Evolutionary conservation across 768 basidiomycete species (phyloP), one percentile per base, ranked within the genome.

Genomic region (Lactifluus hygrophoroides): DNA sequence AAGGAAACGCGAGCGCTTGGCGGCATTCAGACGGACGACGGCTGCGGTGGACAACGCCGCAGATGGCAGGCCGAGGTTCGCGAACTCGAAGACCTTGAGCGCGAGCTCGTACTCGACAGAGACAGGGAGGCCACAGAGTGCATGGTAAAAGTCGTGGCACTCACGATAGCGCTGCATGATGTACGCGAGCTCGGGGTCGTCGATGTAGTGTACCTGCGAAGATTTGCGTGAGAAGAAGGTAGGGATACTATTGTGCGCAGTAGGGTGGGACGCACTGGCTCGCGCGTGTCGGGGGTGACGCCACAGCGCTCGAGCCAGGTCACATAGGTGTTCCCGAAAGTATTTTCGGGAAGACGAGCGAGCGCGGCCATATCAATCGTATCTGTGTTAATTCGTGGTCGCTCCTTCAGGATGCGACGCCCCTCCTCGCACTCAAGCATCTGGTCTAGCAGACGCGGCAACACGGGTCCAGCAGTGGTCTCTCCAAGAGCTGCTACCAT

Each of bases 81-180:
- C 81, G 58, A 94, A 88, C 71, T 98, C 96, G 66, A 98, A 93
- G 65, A 83, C 86, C 69, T 99, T 99, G 70, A 98, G 81, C 1
- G 93, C 91, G 30, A 99, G 79, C 69, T 99, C 96, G 47, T 88
- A 90, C 57, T 88, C 82, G 66, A 95, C 88, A 60, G 85, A 86
- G 57, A 97, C 92, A 0, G 93, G 94, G 9, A 98, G 78, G 65
- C 83, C 83, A 74, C 84, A 85, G 60, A 98, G 80, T 66, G 90
- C 90, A 68, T 99, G 96, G 69, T 97, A 96, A 65, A 98, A 87
- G 73, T 99, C 95, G 72, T 99, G 96, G 63, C 89, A 95, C 74
- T 99, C 94, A 25, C 95, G 86, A 70, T 98, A 99, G 51, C 95
- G 86, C 65, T 94, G 91, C 88, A 99, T 92, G 55, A 98, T 90